Evolutionary conservation across 1,284 basidiomycete genomes (phyloP).

Genomic region (Irpex sp.): DNA sequence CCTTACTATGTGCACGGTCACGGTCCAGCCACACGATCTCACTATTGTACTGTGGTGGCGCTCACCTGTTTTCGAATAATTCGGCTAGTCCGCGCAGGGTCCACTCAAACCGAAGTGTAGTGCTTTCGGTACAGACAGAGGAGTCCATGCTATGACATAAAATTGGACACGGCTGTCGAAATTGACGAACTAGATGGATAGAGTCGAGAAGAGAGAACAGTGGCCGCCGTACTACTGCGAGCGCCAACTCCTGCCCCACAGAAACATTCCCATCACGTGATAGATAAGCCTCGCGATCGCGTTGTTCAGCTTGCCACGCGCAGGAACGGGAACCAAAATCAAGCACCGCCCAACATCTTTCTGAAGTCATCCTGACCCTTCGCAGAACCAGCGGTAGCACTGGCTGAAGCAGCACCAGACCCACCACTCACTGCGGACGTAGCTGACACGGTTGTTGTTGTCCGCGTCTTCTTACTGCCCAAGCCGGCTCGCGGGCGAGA

Average conservation of each 20-base stretch:
- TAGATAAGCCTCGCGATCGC: not conserved
- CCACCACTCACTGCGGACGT: slow-evolving; percentile 3
- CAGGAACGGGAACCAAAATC: not conserved
- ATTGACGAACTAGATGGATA: not conserved
- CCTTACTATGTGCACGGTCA: slow-evolving; percentile 39
- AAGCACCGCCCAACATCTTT: slow-evolving; percentile 57
- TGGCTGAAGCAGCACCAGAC: slow-evolving; percentile 5
- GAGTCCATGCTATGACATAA: slow-evolving; percentile 7
- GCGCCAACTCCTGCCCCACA: too few relatives aligned
- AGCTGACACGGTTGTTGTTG: slow-evolving; percentile 8
- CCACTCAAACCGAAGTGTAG: slow-evolving; percentile 74
- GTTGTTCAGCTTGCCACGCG: not conserved
- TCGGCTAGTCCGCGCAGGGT: slow-evolving; percentile 61
- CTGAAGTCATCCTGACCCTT: slow-evolving; percentile 79
- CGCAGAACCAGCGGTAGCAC: slow-evolving; percentile 16
- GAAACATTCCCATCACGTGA: not conserved
- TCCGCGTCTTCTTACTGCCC: slow-evolving; percentile 42
- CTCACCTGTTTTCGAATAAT: slow-evolving; percentile 69
- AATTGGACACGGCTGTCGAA: not conserved
- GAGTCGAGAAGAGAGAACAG: not conserved
- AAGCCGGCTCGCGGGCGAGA: slow-evolving; percentile 69
- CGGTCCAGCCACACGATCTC: not conserved
- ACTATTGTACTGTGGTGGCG: not conserved
- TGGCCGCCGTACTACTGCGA: too few relatives aligned
- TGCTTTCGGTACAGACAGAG: slow-evolving; percentile 48